These are phyloP conservation scores for Cercospora beticola DNA, from an alignment of 2,329 filamentous ascomycete species.

Conservation along the genomic window DNA sequence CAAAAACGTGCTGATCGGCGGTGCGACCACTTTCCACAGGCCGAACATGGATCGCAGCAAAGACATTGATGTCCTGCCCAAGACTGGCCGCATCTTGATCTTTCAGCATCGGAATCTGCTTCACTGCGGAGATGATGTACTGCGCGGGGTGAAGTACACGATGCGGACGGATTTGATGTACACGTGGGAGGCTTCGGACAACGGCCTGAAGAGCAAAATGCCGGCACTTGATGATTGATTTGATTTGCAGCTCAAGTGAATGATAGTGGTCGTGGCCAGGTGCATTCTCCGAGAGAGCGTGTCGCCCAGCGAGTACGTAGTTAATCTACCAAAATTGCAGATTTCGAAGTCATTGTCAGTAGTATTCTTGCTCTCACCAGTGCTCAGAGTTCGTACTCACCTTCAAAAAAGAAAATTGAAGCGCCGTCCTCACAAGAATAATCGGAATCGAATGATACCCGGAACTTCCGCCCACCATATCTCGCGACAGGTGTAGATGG, in stretches of 20 bases:
- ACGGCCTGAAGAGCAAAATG: slow-evolving; percentile 19
- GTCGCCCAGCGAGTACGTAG: neutral
- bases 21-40: slow-evolving; percentile 55
- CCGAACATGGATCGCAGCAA: slow-evolving; percentile 31
- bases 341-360: slow-evolving; percentile 35
- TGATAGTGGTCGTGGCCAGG: neutral
- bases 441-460: slow-evolving; percentile 88
- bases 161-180: slow-evolving; percentile 59
- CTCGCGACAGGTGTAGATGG: slow-evolving; percentile 24
- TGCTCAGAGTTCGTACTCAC: slow-evolving; percentile 45
- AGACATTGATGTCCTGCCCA: slow-evolving; percentile 50
- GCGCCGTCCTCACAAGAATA: slow-evolving; percentile 80
- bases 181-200: slow-evolving; percentile 32
- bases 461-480: slow-evolving; percentile 40
- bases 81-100: slow-evolving; percentile 53
- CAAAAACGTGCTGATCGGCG: slow-evolving; percentile 46
- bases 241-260: neutral
- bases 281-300: neutral
- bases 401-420: slow-evolving; percentile 54
- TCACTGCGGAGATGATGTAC: slow-evolving; percentile 57
- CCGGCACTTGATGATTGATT: slow-evolving; percentile 15
- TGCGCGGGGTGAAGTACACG: slow-evolving; percentile 55
- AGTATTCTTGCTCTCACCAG: slow-evolving; percentile 40
- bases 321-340: neutral
- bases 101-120: slow-evolving; percentile 57